phyloP scores from a whole-genome alignment of 1,284 basidiomycete genomes.

The Tylopilus sp. region DNA sequence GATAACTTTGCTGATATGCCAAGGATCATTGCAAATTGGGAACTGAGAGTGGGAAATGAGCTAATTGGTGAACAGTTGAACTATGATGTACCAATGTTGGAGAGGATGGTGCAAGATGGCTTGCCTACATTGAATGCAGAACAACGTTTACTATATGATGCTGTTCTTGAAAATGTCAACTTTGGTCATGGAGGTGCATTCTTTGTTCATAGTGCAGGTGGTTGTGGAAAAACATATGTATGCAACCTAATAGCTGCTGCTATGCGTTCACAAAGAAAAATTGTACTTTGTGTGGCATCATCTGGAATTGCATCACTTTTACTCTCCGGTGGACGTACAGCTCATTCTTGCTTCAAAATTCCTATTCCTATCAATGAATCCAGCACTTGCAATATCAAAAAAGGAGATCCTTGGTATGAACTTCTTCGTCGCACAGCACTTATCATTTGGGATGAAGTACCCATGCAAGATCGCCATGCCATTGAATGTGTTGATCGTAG shows the following conservation, averaged over 20 bases:
- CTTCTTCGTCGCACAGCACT: neutral
- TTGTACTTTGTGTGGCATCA: conserved; percentile 39
- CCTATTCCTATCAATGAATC: conserved; percentile 18
- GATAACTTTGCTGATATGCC: neutral
- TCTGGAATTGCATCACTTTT: conserved; percentile 26
- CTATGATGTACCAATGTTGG: neutral
- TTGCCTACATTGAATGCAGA: neutral
- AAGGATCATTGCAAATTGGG: neutral
- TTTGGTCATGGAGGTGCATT: neutral
- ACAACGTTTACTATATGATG: neutral
- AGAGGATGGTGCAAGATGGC: neutral
- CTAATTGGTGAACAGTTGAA: neutral
- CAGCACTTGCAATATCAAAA: conserved; percentile 36
- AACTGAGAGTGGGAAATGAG: neutral
- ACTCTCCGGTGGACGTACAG: conserved; percentile 13
- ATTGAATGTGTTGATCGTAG: neutral
- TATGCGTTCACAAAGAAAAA: conserved; percentile 28
- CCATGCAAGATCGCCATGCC: neutral
- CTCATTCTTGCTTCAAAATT: conserved; percentile 17
- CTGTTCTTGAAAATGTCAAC: neutral
- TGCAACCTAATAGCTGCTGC: conserved; percentile 40
- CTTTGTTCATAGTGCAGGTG: conserved; percentile 41
- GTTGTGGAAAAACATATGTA: conserved; percentile 52
- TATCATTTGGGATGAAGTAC: conserved; percentile 2
- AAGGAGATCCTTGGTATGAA: conserved; percentile 13